phyloP scores from a whole-genome alignment of 176 grass and related monocot species.

The Lolium perenne region DNA sequence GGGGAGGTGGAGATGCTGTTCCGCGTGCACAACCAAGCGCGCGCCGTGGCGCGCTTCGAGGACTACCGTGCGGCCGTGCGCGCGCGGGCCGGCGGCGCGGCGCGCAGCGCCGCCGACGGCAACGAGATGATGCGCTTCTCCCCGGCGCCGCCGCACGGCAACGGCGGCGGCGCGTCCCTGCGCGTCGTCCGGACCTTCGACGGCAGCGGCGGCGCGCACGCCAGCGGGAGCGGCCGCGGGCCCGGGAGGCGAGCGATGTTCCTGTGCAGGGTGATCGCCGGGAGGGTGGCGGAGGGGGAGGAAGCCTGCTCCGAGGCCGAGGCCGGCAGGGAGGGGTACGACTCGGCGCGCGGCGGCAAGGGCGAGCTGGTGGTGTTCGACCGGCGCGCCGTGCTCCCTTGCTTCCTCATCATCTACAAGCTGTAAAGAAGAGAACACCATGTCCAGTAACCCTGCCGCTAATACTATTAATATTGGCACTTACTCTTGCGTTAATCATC shows the following conservation, averaged over 20 bases:
- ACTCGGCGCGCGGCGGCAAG: constrained; percentile 68
- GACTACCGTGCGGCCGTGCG: constrained; percentile 75
- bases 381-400: constrained; percentile 81
- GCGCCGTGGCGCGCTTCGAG: constrained; percentile 82
- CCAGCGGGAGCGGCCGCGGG: constrained; percentile 50
- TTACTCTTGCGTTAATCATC: constrained; percentile 1
- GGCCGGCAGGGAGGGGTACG: constrained; percentile 47
- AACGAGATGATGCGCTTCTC: constrained; percentile 97
- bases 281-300: constrained; percentile 55
- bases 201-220: constrained; percentile 85
- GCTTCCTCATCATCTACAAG: constrained; percentile 93
- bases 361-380: constrained; percentile 85
- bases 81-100: constrained; percentile 45
- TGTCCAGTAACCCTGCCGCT: constrained; percentile 36
- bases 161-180: not conserved
- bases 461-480: constrained; percentile 41
- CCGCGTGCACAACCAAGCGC: constrained; percentile 79
- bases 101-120: constrained; percentile 80
- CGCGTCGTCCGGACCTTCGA: constrained; percentile 74
- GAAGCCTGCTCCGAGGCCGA: not conserved
- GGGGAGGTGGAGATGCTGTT: constrained; percentile 94
- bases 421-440: constrained; percentile 47
- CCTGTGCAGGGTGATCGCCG: constrained; percentile 88
- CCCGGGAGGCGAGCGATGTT: constrained; percentile 73
- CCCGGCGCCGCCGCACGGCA: constrained; percentile 30